phyloP scores from a whole-genome alignment of 2,329 filamentous ascomycete species.

The Sporothrix brasiliensis region DNA sequence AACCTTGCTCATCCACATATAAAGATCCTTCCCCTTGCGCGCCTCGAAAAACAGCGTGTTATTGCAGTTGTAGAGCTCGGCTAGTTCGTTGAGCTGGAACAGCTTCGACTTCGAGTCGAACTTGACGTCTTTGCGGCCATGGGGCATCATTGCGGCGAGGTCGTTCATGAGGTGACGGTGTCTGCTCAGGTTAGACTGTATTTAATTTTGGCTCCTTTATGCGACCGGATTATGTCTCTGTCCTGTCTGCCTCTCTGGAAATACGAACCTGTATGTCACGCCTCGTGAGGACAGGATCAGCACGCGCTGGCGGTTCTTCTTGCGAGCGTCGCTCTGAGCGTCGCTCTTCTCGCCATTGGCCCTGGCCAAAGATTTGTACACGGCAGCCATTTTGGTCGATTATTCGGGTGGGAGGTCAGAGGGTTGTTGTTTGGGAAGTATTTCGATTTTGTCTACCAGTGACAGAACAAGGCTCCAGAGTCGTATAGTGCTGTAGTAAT shows the following conservation, averaged over 20 bases:
- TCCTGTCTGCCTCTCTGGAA: neutral
- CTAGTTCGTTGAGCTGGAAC: slow-evolving; percentile 74
- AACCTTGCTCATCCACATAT: slow-evolving; percentile 88
- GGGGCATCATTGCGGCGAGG: slow-evolving; percentile 83
- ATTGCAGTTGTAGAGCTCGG: slow-evolving; percentile 82
- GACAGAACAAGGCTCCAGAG: neutral
- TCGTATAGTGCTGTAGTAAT: neutral
- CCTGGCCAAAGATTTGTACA: slow-evolving; percentile 75
- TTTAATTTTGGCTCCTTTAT: neutral
- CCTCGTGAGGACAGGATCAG: slow-evolving; percentile 90
- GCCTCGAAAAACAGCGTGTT: slow-evolving; percentile 94
- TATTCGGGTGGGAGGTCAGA: too few relatives aligned
- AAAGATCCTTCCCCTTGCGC: slow-evolving; percentile 90
- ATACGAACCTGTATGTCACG: slow-evolving; percentile 75
- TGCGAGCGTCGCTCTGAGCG: slow-evolving; percentile 40
- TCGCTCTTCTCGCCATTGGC: slow-evolving; percentile 54
- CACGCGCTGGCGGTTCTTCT: slow-evolving; percentile 73
- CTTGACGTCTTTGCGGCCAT: slow-evolving; percentile 92
- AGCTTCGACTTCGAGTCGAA: slow-evolving; percentile 94
- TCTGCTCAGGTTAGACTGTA: slow-evolving; percentile 50
- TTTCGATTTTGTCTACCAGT: neutral
- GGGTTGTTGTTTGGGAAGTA: neutral
- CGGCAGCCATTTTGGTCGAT: slow-evolving; percentile 62
- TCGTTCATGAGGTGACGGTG: slow-evolving; percentile 94
- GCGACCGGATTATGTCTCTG: too few relatives aligned